These are phyloP conservation scores for Suhomyces maxii DNA, from an alignment of 1,139 yeast genomes.

Conservation along the genomic window DNA sequence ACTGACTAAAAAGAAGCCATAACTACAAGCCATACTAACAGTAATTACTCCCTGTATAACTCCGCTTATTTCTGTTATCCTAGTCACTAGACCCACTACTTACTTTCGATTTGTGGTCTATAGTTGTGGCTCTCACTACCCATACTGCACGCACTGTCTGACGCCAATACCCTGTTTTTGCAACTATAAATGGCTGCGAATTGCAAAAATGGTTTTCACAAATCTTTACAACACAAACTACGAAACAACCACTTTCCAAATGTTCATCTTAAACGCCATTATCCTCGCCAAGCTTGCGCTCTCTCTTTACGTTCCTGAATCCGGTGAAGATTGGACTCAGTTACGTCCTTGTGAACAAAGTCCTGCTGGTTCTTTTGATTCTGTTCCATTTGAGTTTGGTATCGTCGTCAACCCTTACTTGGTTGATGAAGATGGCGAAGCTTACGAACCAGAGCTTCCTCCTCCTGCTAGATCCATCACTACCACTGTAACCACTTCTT, in stretches of 20 bases:
- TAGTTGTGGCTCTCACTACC: no score
- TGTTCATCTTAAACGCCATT: background rate
- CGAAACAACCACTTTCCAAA: background rate
- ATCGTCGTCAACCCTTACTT: slow-evolving; percentile 32
- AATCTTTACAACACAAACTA: no score
- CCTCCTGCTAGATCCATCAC: slow-evolving; percentile 20
- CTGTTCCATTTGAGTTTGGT: slow-evolving; percentile 37
- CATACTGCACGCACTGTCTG: no score
- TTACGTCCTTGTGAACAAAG: slow-evolving; percentile 25
- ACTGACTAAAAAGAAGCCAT: no score
- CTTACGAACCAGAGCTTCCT: slow-evolving; percentile 13
- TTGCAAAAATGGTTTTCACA: background rate
- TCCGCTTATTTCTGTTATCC: no score
- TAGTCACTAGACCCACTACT: no score
- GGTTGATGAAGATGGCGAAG: slow-evolving; percentile 18
- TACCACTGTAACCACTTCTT: slow-evolving; percentile 20
- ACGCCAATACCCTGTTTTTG: background rate
- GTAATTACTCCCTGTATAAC: no score
- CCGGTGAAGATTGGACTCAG: slow-evolving; percentile 37
- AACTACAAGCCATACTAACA: no score
- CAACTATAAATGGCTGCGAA: background rate
- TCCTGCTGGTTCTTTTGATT: slow-evolving; percentile 21
- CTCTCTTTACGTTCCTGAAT: slow-evolving; percentile 30
- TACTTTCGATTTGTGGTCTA: no score
- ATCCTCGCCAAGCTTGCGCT: background rate